Conservation (phyloP, 2,329 filamentous ascomycete species). For the Neonectria hederae region DNA sequence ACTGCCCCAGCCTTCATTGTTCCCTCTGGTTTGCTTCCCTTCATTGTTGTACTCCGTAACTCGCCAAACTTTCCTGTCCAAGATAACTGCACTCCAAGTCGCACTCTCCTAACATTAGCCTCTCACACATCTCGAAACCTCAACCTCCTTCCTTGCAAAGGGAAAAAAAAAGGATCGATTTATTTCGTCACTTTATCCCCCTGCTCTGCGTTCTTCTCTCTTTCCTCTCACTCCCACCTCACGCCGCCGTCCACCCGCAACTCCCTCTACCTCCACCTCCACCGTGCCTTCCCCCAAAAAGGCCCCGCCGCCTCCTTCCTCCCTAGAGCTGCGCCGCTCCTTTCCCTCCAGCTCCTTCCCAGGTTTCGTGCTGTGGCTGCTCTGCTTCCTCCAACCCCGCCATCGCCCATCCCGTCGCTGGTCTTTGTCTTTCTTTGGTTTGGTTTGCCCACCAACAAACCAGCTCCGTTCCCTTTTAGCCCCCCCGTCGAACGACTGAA, state of each 20-base stretch:
- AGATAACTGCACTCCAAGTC: background rate
- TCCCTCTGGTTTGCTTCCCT: background rate
- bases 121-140: background rate
- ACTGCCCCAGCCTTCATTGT: no score
- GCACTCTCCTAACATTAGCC: background rate
- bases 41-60: slow-evolving; percentile 2
- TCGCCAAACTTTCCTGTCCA: slow-evolving; percentile 12
- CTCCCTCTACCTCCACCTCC: background rate
- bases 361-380: background rate
- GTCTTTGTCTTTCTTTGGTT: slow-evolving; percentile 20
- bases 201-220: background rate
- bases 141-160: background rate
- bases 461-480: slow-evolving; percentile 29
- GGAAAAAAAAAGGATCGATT: background rate
- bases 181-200: background rate
- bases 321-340: slow-evolving; percentile 24
- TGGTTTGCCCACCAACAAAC: slow-evolving; percentile 29
- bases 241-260: slow-evolving; percentile 11
- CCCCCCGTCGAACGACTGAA: slow-evolving; percentile 33
- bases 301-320: slow-evolving; percentile 14
- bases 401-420: slow-evolving; percentile 27
- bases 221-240: slow-evolving; percentile 6
- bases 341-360: slow-evolving; percentile 25
- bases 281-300: slow-evolving; percentile 6
- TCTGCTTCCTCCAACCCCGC: slow-evolving; percentile 40